Evolutionary conservation across 1,139 yeast genomes (phyloP).

Genomic region (Pichia sp.): DNA sequence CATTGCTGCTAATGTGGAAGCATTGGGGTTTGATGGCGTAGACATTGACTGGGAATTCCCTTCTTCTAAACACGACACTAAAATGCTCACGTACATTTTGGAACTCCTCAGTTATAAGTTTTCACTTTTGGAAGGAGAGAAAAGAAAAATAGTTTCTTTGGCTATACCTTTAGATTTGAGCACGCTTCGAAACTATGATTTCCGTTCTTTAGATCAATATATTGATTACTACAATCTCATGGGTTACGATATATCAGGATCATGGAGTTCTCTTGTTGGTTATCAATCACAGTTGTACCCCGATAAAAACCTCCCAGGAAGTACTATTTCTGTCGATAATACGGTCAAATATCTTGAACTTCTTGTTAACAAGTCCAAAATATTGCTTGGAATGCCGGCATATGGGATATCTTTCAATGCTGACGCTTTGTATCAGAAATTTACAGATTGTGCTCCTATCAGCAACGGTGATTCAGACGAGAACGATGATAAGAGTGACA

Average conservation of each 20-base stretch:
- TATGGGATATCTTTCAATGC: constrained; percentile 73
- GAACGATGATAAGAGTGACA: constrained; percentile 12
- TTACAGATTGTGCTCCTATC: constrained; percentile 37
- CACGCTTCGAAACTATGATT: constrained; percentile 40
- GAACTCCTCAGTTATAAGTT: constrained; percentile 10
- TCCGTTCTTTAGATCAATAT: constrained; percentile 52
- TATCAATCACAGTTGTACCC: constrained; percentile 67
- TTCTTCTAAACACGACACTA: constrained; percentile 42
- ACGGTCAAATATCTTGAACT: constrained; percentile 45
- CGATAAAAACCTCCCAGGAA: constrained; percentile 23
- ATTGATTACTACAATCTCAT: constrained; percentile 77
- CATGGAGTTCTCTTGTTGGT: constrained; percentile 62
- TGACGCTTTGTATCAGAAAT: constrained; percentile 39
- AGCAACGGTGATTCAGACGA: background rate
- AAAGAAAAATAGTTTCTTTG: constrained; percentile 47
- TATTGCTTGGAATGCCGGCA: constrained; percentile 84
- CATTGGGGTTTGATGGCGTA: constrained; percentile 78
- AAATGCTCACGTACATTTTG: constrained; percentile 44
- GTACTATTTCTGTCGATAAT: constrained; percentile 41
- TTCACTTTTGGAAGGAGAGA: constrained; percentile 8
- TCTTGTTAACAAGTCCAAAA: constrained; percentile 34
- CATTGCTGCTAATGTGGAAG: constrained; percentile 44
- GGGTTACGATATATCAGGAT: constrained; percentile 86
- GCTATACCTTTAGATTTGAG: constrained; percentile 73
- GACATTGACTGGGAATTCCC: constrained; percentile 98